These are phyloP conservation scores for Cucumis cinereus DNA, from an alignment of 306 rosid species.

Conservation along the genomic window DNA sequence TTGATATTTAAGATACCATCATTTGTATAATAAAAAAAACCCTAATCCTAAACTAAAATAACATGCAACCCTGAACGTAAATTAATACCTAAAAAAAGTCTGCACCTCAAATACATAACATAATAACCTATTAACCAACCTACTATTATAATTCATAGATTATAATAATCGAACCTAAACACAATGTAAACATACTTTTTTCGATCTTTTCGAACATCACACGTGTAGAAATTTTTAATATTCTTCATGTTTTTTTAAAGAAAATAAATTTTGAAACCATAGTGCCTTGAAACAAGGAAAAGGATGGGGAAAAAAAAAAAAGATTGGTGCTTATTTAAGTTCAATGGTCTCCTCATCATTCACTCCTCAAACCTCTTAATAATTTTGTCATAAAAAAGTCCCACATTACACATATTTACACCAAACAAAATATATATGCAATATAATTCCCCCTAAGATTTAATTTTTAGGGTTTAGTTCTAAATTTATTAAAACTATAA, in stretches of 20 bases:
- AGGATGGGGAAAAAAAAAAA: neutral
- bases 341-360: slow-evolving; percentile 7
- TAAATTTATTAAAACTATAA: neutral
- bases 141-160: no score
- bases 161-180: neutral
- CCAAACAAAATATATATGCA: neutral
- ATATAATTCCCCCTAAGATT: neutral
- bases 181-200: neutral
- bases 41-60: no score
- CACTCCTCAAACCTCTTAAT: neutral
- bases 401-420: neutral
- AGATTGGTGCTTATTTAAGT: neutral
- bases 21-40: no score
- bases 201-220: neutral
- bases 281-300: neutral
- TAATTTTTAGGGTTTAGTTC: neutral
- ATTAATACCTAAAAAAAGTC: no score
- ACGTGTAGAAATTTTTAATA: neutral
- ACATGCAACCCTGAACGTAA: no score
- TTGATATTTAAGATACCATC: no score
- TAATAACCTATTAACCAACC: no score
- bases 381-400: neutral
- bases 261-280: no score
- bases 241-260: no score
- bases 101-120: no score